Base-by-base conservation (phyloP, 176 grass and related monocot genomes). In the Areca catechu region DNA sequence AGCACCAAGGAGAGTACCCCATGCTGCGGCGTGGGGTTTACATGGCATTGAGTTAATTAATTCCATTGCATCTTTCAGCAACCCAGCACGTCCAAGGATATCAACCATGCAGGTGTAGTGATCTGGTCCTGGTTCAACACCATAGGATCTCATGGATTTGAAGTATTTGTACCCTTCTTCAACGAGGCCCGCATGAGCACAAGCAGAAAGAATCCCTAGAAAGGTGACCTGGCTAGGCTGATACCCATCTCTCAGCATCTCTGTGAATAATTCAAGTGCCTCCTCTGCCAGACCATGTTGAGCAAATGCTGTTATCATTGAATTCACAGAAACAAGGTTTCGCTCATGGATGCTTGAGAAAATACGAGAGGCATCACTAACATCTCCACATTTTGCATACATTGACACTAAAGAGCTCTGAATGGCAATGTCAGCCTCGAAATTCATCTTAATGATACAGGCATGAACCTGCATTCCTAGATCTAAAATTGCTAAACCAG, bases 401-500 rank as follows among this genome's bases (percentile, higher is more conserved):
- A 89, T 78, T 10, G 86, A 78, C 16, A 89, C 74, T 70, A 89
- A 71, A 60, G 80, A 84, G 56, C 74, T 78, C 30, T 84, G 77
- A 24, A 84, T 66, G 20, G 74, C 53, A 25, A 78, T 65, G 60
- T 84, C 77, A 55, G 73, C 51, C 48, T 78, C 43, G 66, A 82
- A 80, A 71, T 71, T 61, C 58, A 74, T 77, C 66, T 69, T 84
- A 25, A 84, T 61, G 22, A 70, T 74, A 74, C 77, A 81, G 0
- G 86, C 81, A 84, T 89, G 86, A 78, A 78, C 81, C 70, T 84
- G 77, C 70, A 77, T 64, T 49, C 86, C 86, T 12, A 75, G 74
- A 30, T 75, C 67, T 30, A 81, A 49, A 59, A 56, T 61, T 53
- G 52, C 67, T 24, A 84, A 48, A 54, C 53, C 69, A 68, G 77